Evolutionary conservation across 2,329 filamentous ascomycete species (phyloP), one percentile per base, ranked within the genome.

Genomic region (Juglanconis oblonga): DNA sequence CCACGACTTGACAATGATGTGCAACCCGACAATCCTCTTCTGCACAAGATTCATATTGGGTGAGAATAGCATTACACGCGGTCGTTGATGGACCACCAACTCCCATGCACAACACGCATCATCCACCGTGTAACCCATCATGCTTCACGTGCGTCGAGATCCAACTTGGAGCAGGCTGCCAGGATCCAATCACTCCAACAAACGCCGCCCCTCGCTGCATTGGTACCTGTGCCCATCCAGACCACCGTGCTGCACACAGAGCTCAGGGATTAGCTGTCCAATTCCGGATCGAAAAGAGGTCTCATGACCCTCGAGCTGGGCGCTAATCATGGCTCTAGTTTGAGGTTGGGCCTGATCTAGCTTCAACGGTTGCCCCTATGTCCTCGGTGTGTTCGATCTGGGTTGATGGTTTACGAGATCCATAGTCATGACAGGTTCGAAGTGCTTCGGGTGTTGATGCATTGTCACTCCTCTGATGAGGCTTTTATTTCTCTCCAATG

Each of bases 211-310:
- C 31, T 57, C 17, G 45, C 55, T 55, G 45, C 58, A 51, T 36
- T 45, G 50, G 54, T 54, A 56, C 57, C 61, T 62, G 52, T 32
- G 55, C 24, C 14, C 45, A 40, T 36, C 52, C 50, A 56, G 45
- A 29, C 49, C 53, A 55, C 52, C 33, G 57, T 32, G 53, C 45
- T 60, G 54, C 45, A 61, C 47, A 50, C 44, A 48, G 48, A 61
- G 61, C 58, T 62, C 61, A 62, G 54, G 61, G 61, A 62, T 62
- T 45, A 61, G 61, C 61, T 62, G 55, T 57, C 51, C 53, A 50
- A 9, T 44, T 35, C 47, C 31, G 55, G 45, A 50, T 40, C 45
- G 47, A 61, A 62, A 53, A 44, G n/a, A 56, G 50, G 53, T 61
- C 61, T 54, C 57, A 59, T 60, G 61, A 62, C 61, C 55, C 51